Conservation (phyloP, 2,329 filamentous ascomycete genomes). For the Colletotrichum eleusines region DNA sequence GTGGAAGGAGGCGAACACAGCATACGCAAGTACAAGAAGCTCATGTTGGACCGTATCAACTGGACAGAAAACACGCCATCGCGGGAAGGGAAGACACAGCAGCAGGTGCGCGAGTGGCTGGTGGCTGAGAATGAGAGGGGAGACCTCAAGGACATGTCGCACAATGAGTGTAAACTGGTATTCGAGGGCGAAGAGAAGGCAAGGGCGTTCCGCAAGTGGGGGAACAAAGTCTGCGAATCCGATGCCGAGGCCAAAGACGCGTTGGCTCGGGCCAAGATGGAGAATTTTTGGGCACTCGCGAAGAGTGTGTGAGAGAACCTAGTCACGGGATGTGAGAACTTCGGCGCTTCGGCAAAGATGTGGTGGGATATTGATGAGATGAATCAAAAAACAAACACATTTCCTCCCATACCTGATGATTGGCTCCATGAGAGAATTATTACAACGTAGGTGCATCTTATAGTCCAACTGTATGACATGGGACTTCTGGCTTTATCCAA, state of each 20-base stretch:
- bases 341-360: background rate
- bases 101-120: conserved; percentile 79
- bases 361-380: background rate
- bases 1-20: conserved; percentile 91
- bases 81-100: conserved; percentile 69
- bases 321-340: background rate
- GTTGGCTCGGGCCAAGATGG: conserved; percentile 85
- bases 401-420: background rate
- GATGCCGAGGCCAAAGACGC: conserved; percentile 89
- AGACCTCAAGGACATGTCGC: conserved; percentile 81
- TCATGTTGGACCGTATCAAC: conserved; percentile 93
- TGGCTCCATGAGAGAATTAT: background rate
- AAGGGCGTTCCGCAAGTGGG: conserved; percentile 87
- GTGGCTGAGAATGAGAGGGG: conserved; percentile 83
- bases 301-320: conserved; percentile 65
- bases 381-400: background rate
- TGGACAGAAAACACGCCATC: conserved; percentile 92
- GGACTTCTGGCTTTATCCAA: background rate
- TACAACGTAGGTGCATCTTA: background rate
- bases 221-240: conserved; percentile 90
- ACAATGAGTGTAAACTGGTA: conserved; percentile 85
- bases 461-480: background rate
- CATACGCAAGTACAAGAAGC: conserved; percentile 87
- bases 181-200: conserved; percentile 92
- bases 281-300: conserved; percentile 93